Percentiles rank a stretch among this genome's conserved stretches.
Conservation (phyloP, 2,329 filamentous ascomycete species). For the Sordariomycetes sp. region DNA sequence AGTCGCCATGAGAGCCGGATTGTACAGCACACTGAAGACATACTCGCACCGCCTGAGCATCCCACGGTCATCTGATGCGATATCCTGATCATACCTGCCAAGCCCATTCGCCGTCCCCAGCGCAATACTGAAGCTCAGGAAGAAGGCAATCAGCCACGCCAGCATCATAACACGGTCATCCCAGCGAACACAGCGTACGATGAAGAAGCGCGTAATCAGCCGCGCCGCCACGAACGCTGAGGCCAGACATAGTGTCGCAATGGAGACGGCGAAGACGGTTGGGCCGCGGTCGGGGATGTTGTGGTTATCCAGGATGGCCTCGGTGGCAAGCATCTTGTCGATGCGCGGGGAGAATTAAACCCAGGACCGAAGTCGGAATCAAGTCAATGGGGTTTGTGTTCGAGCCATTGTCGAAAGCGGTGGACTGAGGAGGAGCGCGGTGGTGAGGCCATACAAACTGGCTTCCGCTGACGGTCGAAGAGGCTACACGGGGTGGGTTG, state of each 20-base stretch:
- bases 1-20: conserved; percentile 81
- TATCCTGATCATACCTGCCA: conserved; percentile 56
- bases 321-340: too few species aligned
- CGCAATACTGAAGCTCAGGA: conserved; percentile 57
- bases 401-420: too few species aligned
- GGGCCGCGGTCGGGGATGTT: conserved; percentile 41
- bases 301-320: background rate
- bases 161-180: conserved; percentile 77
- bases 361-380: too few species aligned
- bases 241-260: conserved; percentile 57
- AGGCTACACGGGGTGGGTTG: too few species aligned
- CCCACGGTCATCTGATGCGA: conserved; percentile 36
- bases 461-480: too few species aligned
- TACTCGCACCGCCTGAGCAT: conserved; percentile 52
- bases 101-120: conserved; percentile 55
- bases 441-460: too few species aligned
- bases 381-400: too few species aligned
- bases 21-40: conserved; percentile 58
- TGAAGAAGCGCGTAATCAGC: conserved; percentile 60
- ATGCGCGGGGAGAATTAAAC: too few species aligned
- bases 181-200: conserved; percentile 62
- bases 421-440: too few species aligned
- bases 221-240: conserved; percentile 68
- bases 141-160: conserved; percentile 67
- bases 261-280: conserved; percentile 61